Percentiles rank a stretch among this genome's conserved stretches.
These are phyloP conservation scores for Tetrapisispora pingtungensis DNA, from an alignment of 805 yeast genomes.

Conservation along the genomic window DNA sequence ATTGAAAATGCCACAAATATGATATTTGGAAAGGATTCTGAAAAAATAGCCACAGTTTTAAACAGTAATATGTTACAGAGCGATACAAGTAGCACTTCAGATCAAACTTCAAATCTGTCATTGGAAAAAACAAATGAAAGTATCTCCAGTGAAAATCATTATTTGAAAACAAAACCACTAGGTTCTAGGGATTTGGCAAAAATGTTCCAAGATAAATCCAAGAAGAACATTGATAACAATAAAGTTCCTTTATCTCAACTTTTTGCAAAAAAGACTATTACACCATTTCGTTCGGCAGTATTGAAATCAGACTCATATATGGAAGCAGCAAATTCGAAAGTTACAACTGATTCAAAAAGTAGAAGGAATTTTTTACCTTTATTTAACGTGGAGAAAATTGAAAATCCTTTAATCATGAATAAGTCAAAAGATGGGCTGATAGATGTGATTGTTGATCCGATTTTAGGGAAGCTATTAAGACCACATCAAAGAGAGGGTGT, in stretches of 20 bases:
- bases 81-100: not conserved
- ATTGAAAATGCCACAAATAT: constrained; percentile 3
- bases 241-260: constrained; percentile 12
- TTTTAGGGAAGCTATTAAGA: constrained; percentile 44
- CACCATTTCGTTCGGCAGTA: constrained; percentile 11
- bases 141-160: not conserved
- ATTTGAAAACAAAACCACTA: not conserved
- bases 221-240: not conserved
- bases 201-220: not conserved
- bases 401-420: constrained; percentile 36
- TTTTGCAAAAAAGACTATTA: constrained; percentile 6
- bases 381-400: constrained; percentile 30
- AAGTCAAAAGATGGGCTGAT: constrained; percentile 21
- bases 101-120: not conserved
- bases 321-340: constrained; percentile 4
- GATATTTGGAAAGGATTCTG: not conserved
- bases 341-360: constrained; percentile 15
- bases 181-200: not conserved
- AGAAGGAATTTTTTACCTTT: constrained; percentile 29
- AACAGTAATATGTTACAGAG: too few relatives aligned
- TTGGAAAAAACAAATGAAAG: not conserved
- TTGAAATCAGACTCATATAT: constrained; percentile 8
- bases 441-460: constrained; percentile 54
- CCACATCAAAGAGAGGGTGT: constrained; percentile 87
- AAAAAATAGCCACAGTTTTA: not conserved